These are phyloP conservation scores for Wickerhamiella slavikovae DNA, from an alignment of 805 yeast species.

Conservation along the genomic window DNA sequence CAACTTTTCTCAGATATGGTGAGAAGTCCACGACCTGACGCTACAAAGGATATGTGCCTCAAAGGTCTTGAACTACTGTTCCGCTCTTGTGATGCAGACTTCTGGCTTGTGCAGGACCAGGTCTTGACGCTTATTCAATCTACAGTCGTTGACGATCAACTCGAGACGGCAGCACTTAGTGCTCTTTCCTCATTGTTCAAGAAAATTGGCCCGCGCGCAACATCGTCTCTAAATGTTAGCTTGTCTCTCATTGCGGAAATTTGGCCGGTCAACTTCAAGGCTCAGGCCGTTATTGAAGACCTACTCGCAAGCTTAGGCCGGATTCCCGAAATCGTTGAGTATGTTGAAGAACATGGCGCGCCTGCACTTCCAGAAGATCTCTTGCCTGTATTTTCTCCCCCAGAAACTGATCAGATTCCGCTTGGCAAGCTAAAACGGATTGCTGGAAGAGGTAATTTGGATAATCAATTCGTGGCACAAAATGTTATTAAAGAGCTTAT, in stretches of 20 bases:
- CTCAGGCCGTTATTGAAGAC: not conserved
- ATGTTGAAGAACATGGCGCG: not conserved
- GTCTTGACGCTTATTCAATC: slow-evolving; percentile 71
- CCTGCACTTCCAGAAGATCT: not conserved
- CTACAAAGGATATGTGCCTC: slow-evolving; percentile 51
- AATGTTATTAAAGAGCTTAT: slow-evolving; percentile 50
- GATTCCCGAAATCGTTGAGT: not conserved
- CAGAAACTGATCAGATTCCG: not conserved
- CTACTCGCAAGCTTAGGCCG: not conserved
- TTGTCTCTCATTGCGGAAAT: slow-evolving; percentile 53
- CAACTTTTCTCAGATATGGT: slow-evolving; percentile 52
- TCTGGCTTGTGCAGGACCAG: slow-evolving; percentile 60
- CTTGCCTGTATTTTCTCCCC: not conserved
- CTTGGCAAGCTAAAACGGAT: slow-evolving; percentile 17
- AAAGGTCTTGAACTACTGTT: slow-evolving; percentile 55
- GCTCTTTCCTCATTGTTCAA: slow-evolving; percentile 49
- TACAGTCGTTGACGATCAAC: slow-evolving; percentile 39
- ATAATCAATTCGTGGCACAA: slow-evolving; percentile 47
- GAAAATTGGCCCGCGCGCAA: slow-evolving; percentile 34
- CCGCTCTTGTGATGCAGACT: slow-evolving; percentile 28
- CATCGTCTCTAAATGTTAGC: slow-evolving; percentile 50
- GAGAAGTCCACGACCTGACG: slow-evolving; percentile 49
- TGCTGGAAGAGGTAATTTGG: slow-evolving; percentile 34
- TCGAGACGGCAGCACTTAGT: slow-evolving; percentile 39
- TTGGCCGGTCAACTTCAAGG: slow-evolving; percentile 22